Evolutionary conservation across 495 filamentous ascomycete species (phyloP).

Genomic region (Penicillium maclennaniae): DNA sequence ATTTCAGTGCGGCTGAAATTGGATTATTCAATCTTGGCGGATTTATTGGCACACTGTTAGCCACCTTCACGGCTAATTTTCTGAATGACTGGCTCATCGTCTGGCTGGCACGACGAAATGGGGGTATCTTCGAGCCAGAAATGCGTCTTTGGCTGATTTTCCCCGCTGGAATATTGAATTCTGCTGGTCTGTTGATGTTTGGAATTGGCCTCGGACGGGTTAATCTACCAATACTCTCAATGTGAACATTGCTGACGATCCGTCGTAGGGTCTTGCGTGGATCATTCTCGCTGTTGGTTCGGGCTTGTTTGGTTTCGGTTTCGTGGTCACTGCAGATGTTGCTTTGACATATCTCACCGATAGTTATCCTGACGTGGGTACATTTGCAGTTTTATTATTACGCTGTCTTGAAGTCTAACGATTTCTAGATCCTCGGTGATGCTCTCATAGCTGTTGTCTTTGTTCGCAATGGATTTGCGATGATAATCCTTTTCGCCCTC

Average conservation of each 20-base stretch:
- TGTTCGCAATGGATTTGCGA: conserved; percentile 15
- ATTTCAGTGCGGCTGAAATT: conserved; percentile 25
- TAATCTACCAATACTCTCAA: not conserved
- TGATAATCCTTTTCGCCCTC: conserved; percentile 13
- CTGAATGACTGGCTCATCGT: conserved; percentile 30
- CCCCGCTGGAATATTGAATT: not conserved
- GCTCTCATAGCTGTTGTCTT: conserved; percentile 18
- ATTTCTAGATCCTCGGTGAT: conserved; percentile 14
- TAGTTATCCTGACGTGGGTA: conserved; percentile 20
- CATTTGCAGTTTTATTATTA: not conserved
- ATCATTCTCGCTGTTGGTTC: conserved; percentile 24
- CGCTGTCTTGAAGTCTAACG: not conserved
- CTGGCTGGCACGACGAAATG: conserved; percentile 22
- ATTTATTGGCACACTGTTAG: conserved; percentile 26
- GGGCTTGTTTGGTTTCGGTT: conserved; percentile 27
- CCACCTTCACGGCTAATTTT: conserved; percentile 17
- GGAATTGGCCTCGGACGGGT: conserved; percentile 7
- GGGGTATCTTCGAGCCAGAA: conserved; percentile 31
- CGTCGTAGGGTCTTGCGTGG: conserved; percentile 19
- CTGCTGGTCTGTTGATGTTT: conserved; percentile 1
- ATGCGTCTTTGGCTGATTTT: conserved; percentile 23
- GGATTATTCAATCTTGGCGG: conserved; percentile 29
- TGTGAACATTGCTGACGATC: not conserved
- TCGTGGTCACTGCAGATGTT: conserved; percentile 19
- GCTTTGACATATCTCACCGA: conserved; percentile 30